Evolutionary conservation across 1,284 basidiomycete genomes (phyloP).

Genomic region (Schizophyllum amplum): DNA sequence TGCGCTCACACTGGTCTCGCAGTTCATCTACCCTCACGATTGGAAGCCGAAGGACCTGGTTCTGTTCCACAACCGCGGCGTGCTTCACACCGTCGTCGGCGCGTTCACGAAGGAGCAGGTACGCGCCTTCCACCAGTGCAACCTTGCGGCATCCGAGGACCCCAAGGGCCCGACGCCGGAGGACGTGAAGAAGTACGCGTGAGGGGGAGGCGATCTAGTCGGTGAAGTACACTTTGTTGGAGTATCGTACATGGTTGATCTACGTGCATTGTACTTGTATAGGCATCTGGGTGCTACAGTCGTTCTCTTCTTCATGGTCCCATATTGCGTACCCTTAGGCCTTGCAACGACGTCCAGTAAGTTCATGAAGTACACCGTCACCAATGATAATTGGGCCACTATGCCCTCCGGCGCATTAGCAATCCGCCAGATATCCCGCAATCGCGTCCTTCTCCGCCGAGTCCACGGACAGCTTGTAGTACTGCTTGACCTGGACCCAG

Average conservation of each 20-base stretch:
- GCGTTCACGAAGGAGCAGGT: slow-evolving; percentile 65
- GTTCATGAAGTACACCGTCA: no score
- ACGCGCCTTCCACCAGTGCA: slow-evolving; percentile 77
- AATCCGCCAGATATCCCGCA: slow-evolving; percentile 9
- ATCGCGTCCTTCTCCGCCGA: slow-evolving; percentile 10
- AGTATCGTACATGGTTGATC: background rate
- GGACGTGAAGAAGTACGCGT: slow-evolving; percentile 59
- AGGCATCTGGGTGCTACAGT: no score
- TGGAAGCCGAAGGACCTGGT: slow-evolving; percentile 56
- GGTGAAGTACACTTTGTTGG: background rate
- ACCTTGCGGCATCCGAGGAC: slow-evolving; percentile 68
- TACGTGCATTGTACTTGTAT: background rate
- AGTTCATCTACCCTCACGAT: slow-evolving; percentile 60
- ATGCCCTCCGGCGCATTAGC: no score
- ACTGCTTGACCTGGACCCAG: slow-evolving; percentile 44
- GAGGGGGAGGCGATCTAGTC: slow-evolving; percentile 8
- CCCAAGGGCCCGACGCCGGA: slow-evolving; percentile 56
- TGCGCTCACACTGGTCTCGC: background rate
- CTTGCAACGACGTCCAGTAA: no score
- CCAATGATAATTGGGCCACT: no score
- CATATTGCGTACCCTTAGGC: no score
- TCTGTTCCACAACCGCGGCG: slow-evolving; percentile 68
- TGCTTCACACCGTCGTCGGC: slow-evolving; percentile 74
- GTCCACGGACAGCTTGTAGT: slow-evolving; percentile 38
- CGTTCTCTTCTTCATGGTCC: no score